A percentile compares a stretch with the other conserved stretches of the same genome.
phyloP scores from a whole-genome alignment of 441 rosid species.

The Brassica hybrid region DNA sequence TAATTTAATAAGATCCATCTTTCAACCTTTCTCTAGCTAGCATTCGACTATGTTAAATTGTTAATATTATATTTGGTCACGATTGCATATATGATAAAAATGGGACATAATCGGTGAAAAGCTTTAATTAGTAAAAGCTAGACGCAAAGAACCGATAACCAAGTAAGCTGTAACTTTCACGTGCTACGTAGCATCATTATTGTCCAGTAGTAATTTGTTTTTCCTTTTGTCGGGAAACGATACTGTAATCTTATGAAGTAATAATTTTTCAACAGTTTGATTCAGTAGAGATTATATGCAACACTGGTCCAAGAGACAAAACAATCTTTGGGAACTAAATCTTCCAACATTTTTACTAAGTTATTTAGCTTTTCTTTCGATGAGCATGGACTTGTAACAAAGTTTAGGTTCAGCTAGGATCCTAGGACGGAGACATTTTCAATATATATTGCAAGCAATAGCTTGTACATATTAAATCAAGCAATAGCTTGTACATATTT shows the following conservation, averaged over 20 bases:
- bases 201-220: background rate
- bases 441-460: background rate
- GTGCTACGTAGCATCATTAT: background rate
- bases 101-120: background rate
- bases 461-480: no score
- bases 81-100: slow-evolving; percentile 1
- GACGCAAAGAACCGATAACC: background rate
- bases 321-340: background rate
- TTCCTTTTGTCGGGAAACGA: background rate
- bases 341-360: background rate
- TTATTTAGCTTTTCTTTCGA: background rate
- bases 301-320: background rate
- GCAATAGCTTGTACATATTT: no score
- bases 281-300: background rate
- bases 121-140: slow-evolving; percentile 1
- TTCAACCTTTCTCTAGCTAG: background rate
- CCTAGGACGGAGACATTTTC: background rate
- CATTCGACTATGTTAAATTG: background rate
- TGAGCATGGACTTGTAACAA: background rate
- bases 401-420: background rate
- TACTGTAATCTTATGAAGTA: background rate
- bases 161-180: background rate
- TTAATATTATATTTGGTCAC: background rate
- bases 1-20: background rate
- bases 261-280: background rate